Evolutionary conservation across 106 monocot genomes (phyloP), one percentile per base, ranked within the genome.

Genomic region (Apostasia ramifera): DNA sequence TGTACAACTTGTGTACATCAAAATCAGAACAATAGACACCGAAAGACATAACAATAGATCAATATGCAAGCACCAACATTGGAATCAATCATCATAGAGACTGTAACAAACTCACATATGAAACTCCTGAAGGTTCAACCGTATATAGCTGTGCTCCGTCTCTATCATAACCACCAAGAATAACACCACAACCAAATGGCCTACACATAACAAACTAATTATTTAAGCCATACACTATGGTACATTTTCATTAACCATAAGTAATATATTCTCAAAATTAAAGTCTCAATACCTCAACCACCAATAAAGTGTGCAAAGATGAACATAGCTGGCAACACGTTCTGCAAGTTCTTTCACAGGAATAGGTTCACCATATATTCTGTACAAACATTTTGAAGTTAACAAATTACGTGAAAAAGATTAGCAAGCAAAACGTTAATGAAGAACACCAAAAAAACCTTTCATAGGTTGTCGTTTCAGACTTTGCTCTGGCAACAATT

Each of bases 131-230:
- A 5, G 92, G 92, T 83, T 97, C 97, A 59, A 98, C 75, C 90
- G 90, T 83, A 86, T 90, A 92, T n/a, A 98, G 79, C 73, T 98
- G 90, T 64, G 92, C 92, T n/a, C 97, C 97, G 81, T 98, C 90
- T 74, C 92, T 89, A 56, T 98, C 97, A 90, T 98, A 98, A 58
- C 97, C 97, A 66, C 92, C 92, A 77, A 98, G 82, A 76, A 98
- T 84, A 78, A 90, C 79, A 51, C 97, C 97, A 79, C 87, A 98
- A 50, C 97, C 92, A 85, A 98, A 98, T 64, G 92, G 97, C 76
- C 97, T 97, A 70, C 5, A 46, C 45, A 76, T 6, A 47, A 15
- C 2, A 48, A 11, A 26, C 37, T 26, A 65, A 26, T 48, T 48
- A 5, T 65, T 62, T 44, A 10, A 37, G 15, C 4, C 11, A 47